Conservation (phyloP, 179 eudicot genomes). For the Spinacia oleracea region DNA sequence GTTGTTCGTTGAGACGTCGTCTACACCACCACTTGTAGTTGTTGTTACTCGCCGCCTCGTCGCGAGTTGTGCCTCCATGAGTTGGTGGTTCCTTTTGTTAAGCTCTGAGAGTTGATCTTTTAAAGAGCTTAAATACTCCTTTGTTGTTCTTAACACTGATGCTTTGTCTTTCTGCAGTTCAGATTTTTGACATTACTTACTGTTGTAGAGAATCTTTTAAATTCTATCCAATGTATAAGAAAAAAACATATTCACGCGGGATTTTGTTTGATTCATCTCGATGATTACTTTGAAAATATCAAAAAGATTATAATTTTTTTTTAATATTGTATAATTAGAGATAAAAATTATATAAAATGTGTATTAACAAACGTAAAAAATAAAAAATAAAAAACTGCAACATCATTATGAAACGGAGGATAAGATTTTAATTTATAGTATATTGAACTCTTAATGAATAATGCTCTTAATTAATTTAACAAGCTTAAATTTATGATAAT, state of each 20-base stretch:
- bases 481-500: background rate
- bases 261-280: too few species aligned
- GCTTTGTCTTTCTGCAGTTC: constrained; percentile 89
- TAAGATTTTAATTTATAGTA: background rate
- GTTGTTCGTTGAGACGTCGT: background rate
- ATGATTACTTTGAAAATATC: too few species aligned
- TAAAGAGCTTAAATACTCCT: constrained; percentile 58
- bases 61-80: constrained; percentile 45
- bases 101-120: constrained; percentile 62
- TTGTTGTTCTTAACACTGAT: constrained; percentile 59
- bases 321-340: too few species aligned
- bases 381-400: too few species aligned
- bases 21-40: background rate
- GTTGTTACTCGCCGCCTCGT: background rate
- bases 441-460: background rate
- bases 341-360: too few species aligned
- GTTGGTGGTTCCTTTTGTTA: constrained; percentile 44
- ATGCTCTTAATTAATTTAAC: background rate
- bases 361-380: too few species aligned
- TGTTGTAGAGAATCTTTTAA: too few species aligned
- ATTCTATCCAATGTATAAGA: too few species aligned
- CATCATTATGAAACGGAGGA: too few species aligned
- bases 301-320: too few species aligned
- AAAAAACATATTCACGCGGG: too few species aligned
- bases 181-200: too few species aligned